Conservation (phyloP, 805 yeast species). For the Metahyphopichia silvanorum region DNA sequence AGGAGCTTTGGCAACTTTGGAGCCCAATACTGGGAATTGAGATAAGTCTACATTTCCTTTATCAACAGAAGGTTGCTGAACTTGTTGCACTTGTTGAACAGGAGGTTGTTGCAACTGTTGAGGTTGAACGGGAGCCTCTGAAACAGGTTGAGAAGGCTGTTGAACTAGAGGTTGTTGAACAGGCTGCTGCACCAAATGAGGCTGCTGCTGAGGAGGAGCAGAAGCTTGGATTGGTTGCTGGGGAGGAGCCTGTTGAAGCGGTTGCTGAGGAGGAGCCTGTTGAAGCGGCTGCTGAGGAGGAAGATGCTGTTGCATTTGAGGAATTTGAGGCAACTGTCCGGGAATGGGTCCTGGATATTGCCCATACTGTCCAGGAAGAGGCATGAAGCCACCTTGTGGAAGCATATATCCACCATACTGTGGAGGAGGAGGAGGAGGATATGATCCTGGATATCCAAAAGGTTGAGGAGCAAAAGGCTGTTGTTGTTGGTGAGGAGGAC, state of each 20-base stretch:
- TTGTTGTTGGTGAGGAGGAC: slow-evolving; percentile 11
- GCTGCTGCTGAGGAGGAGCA: slow-evolving; percentile 6
- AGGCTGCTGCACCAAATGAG: slow-evolving; percentile 7
- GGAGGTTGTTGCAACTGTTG: slow-evolving; percentile 6
- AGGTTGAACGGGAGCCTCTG: slow-evolving; percentile 5
- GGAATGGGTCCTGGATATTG: slow-evolving; percentile 27
- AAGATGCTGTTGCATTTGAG: slow-evolving; percentile 10
- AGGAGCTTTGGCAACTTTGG: slow-evolving; percentile 28
- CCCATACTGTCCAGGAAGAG: slow-evolving; percentile 34
- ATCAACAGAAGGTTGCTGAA: slow-evolving; percentile 3
- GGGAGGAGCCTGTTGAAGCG: slow-evolving; percentile 8
- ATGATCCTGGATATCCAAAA: slow-evolving; percentile 32
- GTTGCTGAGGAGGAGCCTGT: slow-evolving; percentile 13
- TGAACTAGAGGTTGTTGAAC: slow-evolving; percentile 8
- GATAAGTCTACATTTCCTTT: slow-evolving; percentile 32
- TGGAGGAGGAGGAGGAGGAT: slow-evolving; percentile 25
- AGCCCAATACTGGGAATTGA: slow-evolving; percentile 56
- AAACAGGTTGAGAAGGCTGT: slow-evolving; percentile 4
- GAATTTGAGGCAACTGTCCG: slow-evolving; percentile 14
- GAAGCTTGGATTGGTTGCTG: slow-evolving; percentile 9
- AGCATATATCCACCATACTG: slow-evolving; percentile 39
- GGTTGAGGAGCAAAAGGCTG: slow-evolving; percentile 30
- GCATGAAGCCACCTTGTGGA: slow-evolving; percentile 37
- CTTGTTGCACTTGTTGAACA: slow-evolving; percentile 2
- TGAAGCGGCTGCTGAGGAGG: slow-evolving; percentile 10